Percentiles rank a stretch among this genome's conserved stretches.
Evolutionary conservation across 306 rosid genomes (phyloP).

Genomic region (Myrica gale): DNA sequence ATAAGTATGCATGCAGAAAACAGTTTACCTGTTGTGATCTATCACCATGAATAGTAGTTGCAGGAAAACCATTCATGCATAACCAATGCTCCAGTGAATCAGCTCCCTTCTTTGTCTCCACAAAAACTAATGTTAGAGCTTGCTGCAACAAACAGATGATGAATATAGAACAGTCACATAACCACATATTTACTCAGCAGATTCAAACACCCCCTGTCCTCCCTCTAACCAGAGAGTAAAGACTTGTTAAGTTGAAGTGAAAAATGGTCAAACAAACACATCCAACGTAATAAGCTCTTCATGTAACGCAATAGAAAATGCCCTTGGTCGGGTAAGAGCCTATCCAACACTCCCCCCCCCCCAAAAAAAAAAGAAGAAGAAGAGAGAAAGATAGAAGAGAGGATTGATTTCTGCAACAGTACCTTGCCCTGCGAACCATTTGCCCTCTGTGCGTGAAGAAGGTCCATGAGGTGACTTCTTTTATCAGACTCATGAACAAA

Average conservation of each 20-base stretch:
- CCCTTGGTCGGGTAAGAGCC: neutral
- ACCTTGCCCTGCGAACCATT: conserved; percentile 90
- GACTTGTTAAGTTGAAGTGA: neutral
- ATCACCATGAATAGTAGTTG: conserved; percentile 96
- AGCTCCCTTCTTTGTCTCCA: conserved; percentile 99
- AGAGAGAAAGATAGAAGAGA: neutral
- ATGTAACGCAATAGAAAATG: neutral
- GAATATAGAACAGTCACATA: neutral
- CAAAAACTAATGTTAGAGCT: conserved; percentile 90
- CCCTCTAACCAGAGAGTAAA: neutral
- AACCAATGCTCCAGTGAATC: conserved; percentile 93
- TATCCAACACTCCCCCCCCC: neutral
- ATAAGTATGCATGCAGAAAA: conserved; percentile 10
- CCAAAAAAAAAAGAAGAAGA: neutral
- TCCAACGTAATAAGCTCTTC: neutral
- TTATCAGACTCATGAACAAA: conserved; percentile 92
- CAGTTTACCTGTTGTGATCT: conserved; percentile 87
- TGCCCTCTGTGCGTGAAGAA: conserved; percentile 95
- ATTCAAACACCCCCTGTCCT: neutral
- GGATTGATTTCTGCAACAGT: conserved; percentile 12
- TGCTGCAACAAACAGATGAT: conserved; percentile 52
- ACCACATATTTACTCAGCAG: neutral
- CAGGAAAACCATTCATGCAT: conserved; percentile 79
- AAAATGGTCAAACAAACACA: neutral
- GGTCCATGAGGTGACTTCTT: conserved; percentile 99